Conservation (phyloP, 352 stramenopile species). For the Phytophthora vignae region DNA sequence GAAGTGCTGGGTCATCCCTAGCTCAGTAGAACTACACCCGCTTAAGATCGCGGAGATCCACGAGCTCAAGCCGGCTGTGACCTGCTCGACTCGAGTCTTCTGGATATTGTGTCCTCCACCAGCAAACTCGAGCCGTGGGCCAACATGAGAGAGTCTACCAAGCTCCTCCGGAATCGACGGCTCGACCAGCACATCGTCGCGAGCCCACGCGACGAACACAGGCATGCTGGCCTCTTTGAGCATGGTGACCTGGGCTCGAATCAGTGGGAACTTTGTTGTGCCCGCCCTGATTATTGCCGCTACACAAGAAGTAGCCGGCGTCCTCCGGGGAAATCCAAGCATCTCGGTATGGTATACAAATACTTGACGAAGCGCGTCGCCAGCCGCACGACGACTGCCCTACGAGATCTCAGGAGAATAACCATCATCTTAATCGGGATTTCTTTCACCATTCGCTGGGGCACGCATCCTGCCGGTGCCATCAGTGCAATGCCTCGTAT, state of each 20-base stretch:
- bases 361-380: conserved; percentile 38
- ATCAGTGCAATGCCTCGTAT: conserved; percentile 53
- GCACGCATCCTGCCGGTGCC: conserved; percentile 48
- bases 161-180: conserved; percentile 51
- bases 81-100: conserved; percentile 54
- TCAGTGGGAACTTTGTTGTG: conserved; percentile 52
- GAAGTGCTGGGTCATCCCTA: conserved; percentile 32
- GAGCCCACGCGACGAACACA: conserved; percentile 53
- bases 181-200: conserved; percentile 57
- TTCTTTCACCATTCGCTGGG: conserved; percentile 50
- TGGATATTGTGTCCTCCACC: conserved; percentile 71
- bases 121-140: conserved; percentile 50
- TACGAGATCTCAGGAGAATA: conserved; percentile 30
- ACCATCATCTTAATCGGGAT: conserved; percentile 41
- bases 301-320: conserved; percentile 44
- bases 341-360: conserved; percentile 54
- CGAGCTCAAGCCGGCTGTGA: conserved; percentile 31
- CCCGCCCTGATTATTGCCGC: conserved; percentile 49
- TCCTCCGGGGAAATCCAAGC: conserved; percentile 42
- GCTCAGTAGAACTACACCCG: conserved; percentile 19
- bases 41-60: conserved; percentile 37
- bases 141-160: conserved; percentile 34
- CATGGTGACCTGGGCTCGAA: conserved; percentile 41
- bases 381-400: conserved; percentile 33
- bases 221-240: conserved; percentile 34